Evolutionary conservation across 345 rosid genomes (phyloP).

Genomic region (Draba incana): DNA sequence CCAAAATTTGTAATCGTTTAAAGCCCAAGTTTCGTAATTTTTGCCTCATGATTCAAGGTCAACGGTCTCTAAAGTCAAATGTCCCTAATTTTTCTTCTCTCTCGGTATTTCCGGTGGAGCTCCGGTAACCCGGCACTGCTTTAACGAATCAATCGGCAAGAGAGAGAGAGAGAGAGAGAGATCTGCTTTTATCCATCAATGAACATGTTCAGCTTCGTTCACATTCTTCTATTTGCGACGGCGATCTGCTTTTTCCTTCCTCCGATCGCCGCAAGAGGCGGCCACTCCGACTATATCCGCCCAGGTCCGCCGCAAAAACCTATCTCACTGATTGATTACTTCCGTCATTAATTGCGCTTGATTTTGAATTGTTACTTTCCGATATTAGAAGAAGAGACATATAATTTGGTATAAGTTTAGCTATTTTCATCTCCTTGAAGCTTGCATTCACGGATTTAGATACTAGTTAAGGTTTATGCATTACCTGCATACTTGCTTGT

Average conservation of each 20-base stretch:
- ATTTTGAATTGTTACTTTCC: not conserved
- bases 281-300: conserved; percentile 37
- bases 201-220: conserved; percentile 29
- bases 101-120: conserved; percentile 21
- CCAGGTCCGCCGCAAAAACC: conserved; percentile 41
- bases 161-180: conserved; percentile 14
- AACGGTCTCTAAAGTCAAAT: conserved; percentile 9
- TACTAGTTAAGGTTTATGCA: conserved; percentile 9
- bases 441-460: conserved; percentile 1
- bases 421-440: not conserved
- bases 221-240: conserved; percentile 18
- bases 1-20: not conserved
- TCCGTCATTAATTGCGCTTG: conserved; percentile 17
- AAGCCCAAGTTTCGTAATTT: conserved; percentile 12
- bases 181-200: conserved; percentile 8
- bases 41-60: conserved; percentile 32
- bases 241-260: conserved; percentile 38
- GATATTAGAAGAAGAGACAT: not conserved
- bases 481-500: not conserved
- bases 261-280: conserved; percentile 51
- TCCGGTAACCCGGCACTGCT: conserved; percentile 3
- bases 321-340: conserved; percentile 12
- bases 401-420: not conserved
- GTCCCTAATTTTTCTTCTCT: conserved; percentile 3
- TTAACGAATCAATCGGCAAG: conserved; percentile 18